phyloP scores from a whole-genome alignment of 2,329 filamentous ascomycete genomes.

The Paramyrothecium roridum region DNA sequence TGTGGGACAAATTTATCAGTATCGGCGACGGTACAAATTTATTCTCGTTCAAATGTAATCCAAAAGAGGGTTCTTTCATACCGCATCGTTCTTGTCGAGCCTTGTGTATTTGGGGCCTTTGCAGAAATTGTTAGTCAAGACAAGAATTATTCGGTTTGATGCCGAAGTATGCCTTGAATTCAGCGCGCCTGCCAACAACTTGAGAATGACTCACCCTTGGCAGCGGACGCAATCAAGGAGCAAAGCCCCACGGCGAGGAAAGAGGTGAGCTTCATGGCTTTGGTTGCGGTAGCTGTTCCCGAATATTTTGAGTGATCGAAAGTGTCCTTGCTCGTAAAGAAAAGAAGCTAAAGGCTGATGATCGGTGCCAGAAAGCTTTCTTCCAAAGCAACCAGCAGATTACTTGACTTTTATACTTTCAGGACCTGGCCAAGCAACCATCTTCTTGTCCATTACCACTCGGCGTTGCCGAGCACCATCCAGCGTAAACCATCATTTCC shows the following conservation, averaged over 20 bases:
- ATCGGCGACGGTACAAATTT: neutral
- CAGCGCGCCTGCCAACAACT: neutral
- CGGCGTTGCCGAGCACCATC: neutral
- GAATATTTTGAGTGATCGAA: neutral
- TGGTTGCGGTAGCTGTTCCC: neutral
- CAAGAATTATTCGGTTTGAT: too few relatives aligned
- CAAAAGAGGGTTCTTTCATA: neutral
- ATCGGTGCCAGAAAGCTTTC: neutral
- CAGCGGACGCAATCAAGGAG: neutral
- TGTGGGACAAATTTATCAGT: neutral
- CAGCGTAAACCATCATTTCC: neutral
- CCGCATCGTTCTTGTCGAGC: neutral
- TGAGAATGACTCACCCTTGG: neutral
- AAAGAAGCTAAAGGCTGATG: neutral
- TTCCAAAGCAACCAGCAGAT: neutral
- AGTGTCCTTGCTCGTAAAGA: neutral
- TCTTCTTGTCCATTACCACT: neutral
- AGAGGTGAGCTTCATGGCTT: neutral
- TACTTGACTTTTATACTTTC: neutral
- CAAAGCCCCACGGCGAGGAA: neutral
- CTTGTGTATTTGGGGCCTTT: slow-evolving; percentile 1
- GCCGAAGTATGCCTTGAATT: neutral
- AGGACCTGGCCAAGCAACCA: neutral
- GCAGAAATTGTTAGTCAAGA: neutral
- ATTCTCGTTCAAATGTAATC: neutral